Base-by-base conservation (phyloP, 2,329 filamentous ascomycete species). In the Claviceps humidiphila region DNA sequence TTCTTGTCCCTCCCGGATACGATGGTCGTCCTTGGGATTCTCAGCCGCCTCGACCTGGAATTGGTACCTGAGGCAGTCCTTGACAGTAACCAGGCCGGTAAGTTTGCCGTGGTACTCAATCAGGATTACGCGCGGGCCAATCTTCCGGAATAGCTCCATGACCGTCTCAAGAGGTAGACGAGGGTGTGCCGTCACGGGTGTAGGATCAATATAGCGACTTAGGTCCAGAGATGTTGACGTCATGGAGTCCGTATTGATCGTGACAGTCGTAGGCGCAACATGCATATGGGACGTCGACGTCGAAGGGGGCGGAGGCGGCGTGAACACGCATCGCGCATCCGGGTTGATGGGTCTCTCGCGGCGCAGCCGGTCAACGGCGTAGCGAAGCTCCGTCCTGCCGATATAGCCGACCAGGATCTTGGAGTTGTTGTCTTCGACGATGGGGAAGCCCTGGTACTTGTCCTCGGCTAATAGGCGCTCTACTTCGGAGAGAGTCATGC, bases 111-210 rank as follows among this genome's bases (percentile, higher is more conserved):
- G 85, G 64, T 95, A 85, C 66, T 98, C 93, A 41, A 96, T 85
- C 3, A 98, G 76, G 49, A 98, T 91, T 5, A 96, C 89, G 1
- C 93, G 81, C 0, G 91, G 93, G 0, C 93, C 93, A 65, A 98
- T 94, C 71, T 97, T 98, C 66, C 91, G 91, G 74, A 98, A 98
- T 11, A 98, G 76, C 64, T 98, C 93, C 89, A 98, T 96, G 37
- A 95, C 91, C 0, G 93, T 98, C 69, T 98, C 93, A 0, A 98
- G 80, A 0, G 91, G 87, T 1, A 97, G 80, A 1, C 89, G 82
- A 0, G 93, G 93, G 63, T 98, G 93, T 1, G 90, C 90, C 0
- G 89, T 87, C 2, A 98, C 80, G 0, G 93, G 93, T 0, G 90
- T 95, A 8, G 84, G 77, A 64, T 98, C 91, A 50, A 95, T 84